These are phyloP conservation scores for Fusarium redolens DNA, from an alignment of 2,329 filamentous ascomycete species.

Conservation along the genomic window DNA sequence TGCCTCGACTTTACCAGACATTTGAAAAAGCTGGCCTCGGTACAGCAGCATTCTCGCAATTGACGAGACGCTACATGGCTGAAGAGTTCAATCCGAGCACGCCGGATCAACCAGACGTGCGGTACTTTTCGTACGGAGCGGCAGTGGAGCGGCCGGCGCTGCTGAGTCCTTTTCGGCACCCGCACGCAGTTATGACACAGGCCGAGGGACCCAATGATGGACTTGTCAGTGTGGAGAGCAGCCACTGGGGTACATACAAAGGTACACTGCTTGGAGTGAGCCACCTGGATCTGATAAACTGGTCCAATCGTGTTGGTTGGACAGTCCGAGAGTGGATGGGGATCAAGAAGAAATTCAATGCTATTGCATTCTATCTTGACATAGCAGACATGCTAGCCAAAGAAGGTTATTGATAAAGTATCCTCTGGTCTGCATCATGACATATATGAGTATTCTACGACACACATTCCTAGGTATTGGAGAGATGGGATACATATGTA, in stretches of 20 bases:
- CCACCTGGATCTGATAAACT: constrained; percentile 75
- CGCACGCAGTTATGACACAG: constrained; percentile 61
- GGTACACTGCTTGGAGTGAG: constrained; percentile 71
- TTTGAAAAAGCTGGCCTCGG: constrained; percentile 64
- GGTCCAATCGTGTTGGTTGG: constrained; percentile 71
- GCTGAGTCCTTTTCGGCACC: constrained; percentile 71
- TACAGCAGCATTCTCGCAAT: constrained; percentile 70
- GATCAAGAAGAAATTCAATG: constrained; percentile 70
- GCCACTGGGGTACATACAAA: constrained; percentile 72
- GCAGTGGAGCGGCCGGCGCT: constrained; percentile 62
- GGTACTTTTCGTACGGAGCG: constrained; percentile 73
- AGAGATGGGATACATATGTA: background rate
- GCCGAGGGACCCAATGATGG: constrained; percentile 73
- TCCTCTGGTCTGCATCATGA: background rate
- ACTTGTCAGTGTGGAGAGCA: constrained; percentile 73
- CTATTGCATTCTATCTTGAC: constrained; percentile 74
- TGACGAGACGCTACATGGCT: constrained; percentile 69
- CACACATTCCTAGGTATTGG: background rate
- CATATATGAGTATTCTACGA: background rate
- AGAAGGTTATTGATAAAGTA: constrained; percentile 61
- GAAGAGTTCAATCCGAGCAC: constrained; percentile 69
- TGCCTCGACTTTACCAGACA: constrained; percentile 66
- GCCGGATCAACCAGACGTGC: constrained; percentile 62
- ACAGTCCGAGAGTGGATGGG: constrained; percentile 64
- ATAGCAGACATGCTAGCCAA: constrained; percentile 78